These are phyloP conservation scores for Suhomyces canberraensis DNA, from an alignment of 805 yeast genomes.

Conservation along the genomic window DNA sequence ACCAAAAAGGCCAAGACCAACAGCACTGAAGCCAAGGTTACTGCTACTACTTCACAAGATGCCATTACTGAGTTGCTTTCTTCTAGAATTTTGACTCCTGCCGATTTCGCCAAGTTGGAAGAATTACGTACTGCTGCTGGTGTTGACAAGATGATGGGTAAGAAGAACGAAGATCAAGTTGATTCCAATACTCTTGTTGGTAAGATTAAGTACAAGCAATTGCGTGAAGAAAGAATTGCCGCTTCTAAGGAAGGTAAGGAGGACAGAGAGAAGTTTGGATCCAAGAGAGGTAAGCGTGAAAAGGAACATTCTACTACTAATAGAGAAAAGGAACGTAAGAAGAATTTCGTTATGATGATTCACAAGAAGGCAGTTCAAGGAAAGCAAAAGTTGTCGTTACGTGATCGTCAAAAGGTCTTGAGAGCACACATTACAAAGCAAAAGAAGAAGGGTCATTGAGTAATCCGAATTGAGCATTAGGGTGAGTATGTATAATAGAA, in stretches of 20 bases:
- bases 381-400: constrained; percentile 81
- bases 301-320: constrained; percentile 89
- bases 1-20: constrained; percentile 21
- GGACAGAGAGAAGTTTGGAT: constrained; percentile 87
- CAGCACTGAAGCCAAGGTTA: constrained; percentile 41
- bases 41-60: constrained; percentile 22
- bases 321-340: constrained; percentile 93
- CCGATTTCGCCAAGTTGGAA: constrained; percentile 93
- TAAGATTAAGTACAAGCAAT: constrained; percentile 74
- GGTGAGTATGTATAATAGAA: constrained; percentile 1
- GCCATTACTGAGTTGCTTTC: constrained; percentile 56
- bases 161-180: constrained; percentile 75
- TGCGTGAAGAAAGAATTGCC: constrained; percentile 87
- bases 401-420: constrained; percentile 85
- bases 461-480: too few relatives aligned
- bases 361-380: constrained; percentile 95
- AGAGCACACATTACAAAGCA: constrained; percentile 86
- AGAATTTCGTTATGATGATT: constrained; percentile 98
- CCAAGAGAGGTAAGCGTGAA: constrained; percentile 75
- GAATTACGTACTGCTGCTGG: constrained; percentile 86
- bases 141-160: constrained; percentile 72
- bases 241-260: constrained; percentile 88
- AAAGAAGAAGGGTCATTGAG: constrained; percentile 74
- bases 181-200: constrained; percentile 79
- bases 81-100: constrained; percentile 88